Percentiles rank a stretch among this genome's conserved stretches.
Conservation (phyloP, 208 protist genomes). For the Angomonas ambiguus region DNA sequence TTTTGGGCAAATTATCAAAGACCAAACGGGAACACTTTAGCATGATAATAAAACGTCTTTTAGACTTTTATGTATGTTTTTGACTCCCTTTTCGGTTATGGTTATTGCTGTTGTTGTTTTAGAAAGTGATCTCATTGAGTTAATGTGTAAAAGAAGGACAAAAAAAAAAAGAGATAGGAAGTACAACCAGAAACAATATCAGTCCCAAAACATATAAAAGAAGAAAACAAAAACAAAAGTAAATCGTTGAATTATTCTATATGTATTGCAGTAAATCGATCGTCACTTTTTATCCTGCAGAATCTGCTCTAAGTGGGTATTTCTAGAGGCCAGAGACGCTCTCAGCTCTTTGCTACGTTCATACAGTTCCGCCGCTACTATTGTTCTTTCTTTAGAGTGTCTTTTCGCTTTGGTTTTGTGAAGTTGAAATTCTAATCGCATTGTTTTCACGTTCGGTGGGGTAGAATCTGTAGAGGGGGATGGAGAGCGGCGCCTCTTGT, state of each 20-base stretch:
- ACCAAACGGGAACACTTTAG: not conserved
- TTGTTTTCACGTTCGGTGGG: not conserved
- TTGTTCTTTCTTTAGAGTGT: conserved; percentile 28
- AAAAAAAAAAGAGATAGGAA: not conserved
- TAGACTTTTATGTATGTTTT: conserved; percentile 8
- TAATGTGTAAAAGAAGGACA: not conserved
- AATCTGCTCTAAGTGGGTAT: conserved; percentile 18
- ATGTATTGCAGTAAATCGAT: not conserved
- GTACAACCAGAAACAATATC: not conserved
- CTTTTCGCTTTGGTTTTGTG: conserved; percentile 25
- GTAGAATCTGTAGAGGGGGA: not conserved
- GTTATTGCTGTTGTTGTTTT: too few species aligned
- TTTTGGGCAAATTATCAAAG: not conserved
- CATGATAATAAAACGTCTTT: not conserved
- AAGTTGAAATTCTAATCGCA: conserved; percentile 19
- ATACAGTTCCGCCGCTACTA: conserved; percentile 24
- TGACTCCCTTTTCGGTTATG: too few species aligned
- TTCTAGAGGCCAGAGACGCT: conserved; percentile 25
- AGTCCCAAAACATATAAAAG: not conserved
- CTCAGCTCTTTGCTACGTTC: conserved; percentile 28
- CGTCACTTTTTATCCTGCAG: not conserved
- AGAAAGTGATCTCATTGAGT: too few species aligned
- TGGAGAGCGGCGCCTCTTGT: not conserved
- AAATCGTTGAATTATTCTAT: not conserved
- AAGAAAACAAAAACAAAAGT: conserved; percentile 2